Evolutionary conservation across 2,329 filamentous ascomycete genomes (phyloP).

Genomic region (Cadophora gregata): DNA sequence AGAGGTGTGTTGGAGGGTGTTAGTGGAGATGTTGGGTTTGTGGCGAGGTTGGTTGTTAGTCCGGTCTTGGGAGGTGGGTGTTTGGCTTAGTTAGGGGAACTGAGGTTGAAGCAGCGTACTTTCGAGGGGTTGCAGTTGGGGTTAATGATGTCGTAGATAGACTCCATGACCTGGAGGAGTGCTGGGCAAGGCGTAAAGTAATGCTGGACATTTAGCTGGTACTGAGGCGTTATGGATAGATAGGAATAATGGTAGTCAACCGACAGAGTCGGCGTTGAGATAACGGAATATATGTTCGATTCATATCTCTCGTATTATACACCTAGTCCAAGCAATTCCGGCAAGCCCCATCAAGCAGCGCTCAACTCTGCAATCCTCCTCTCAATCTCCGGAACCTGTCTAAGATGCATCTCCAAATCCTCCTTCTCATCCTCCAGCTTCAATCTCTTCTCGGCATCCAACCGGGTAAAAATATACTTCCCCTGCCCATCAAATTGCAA

Average conservation of each 20-base stretch:
- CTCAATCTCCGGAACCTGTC: slow-evolving; percentile 88
- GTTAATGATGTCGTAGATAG: neutral
- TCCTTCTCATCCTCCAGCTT: slow-evolving; percentile 95
- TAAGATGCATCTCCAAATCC: slow-evolving; percentile 83
- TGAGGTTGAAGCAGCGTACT: neutral
- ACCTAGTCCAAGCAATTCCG: neutral
- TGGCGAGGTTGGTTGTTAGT: slow-evolving; percentile 1
- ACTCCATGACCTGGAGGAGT: neutral
- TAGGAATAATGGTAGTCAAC: neutral
- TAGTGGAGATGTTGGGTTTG: neutral
- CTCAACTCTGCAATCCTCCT: slow-evolving; percentile 82
- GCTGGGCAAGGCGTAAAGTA: neutral
- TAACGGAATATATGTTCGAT: neutral
- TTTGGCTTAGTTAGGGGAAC: neutral
- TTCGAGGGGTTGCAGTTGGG: neutral
- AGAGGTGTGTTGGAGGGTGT: neutral
- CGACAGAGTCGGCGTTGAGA: neutral
- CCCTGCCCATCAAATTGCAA: slow-evolving; percentile 97
- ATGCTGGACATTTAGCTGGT: neutral
- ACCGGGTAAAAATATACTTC: slow-evolving; percentile 82
- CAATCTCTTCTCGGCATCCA: slow-evolving; percentile 87
- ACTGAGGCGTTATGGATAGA: neutral
- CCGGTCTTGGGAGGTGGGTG: neutral
- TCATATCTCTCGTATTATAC: neutral
- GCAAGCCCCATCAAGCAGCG: slow-evolving; percentile 39